Evolutionary conservation across 1,139 yeast genomes (phyloP), one percentile per base, ranked within the genome.

Genomic region (Geotrichum cucujoidarum): DNA sequence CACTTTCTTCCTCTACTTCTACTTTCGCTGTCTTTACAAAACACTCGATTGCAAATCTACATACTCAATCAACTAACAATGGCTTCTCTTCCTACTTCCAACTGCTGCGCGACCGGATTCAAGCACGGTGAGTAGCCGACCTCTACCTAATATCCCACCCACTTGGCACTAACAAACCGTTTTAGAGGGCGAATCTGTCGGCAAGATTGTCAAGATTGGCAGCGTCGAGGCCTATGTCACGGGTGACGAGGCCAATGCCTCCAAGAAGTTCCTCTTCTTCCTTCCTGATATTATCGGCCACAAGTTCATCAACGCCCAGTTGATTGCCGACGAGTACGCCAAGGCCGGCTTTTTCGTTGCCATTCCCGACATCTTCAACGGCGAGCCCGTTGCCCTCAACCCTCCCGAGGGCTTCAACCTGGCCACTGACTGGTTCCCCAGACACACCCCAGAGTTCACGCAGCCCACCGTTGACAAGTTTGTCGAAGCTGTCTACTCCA

Each of bases 301-400:
- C 62, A 67, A 69, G 42, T 73, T 73, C 60, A 69, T 69, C 62
- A 88, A 88, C 65, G 69, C 68, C 29, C 67, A 71, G 59, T 69
- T 82, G 54, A 61, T 84, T 54, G 95, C 95, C 27, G 96, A 88
- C 63, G 72, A 75, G 48, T 73, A 83, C 51, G 83, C 92, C 43
- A 66, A 67, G 43, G 27, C 17, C 2, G 82, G 82, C 35, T 85
- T 74, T 68, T 75, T 73, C 38, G 92, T 84, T 0, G 69, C 83
- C 49, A 68, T 83, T 39, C 95, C 95, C 13, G 96, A 88, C 63
- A 73, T 86, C 52, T 73, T 86, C 56, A 63, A 75, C 29, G 79
- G 77, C 32, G 94, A 84, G 35, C 63, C 72, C 36, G 61, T 65
- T 33, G 63, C 75, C 29, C 61, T 61, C 6, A 60, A 59, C 25